phyloP scores from a whole-genome alignment of 164 flowering plant species.

The Pachysandra terminalis region DNA sequence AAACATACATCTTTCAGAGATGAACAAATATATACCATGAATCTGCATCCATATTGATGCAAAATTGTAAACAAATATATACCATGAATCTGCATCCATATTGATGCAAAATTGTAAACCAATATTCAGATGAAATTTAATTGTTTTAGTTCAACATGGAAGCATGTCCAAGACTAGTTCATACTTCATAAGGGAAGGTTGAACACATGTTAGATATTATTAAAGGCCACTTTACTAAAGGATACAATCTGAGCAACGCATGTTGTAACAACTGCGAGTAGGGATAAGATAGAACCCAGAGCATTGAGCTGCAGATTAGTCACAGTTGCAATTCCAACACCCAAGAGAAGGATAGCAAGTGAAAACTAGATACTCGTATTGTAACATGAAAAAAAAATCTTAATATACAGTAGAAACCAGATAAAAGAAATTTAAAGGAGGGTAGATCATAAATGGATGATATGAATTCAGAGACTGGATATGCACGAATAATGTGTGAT shows the following conservation, averaged over 20 bases:
- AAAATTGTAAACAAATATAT: not conserved
- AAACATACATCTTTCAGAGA: not conserved
- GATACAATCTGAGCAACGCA: constrained; percentile 92
- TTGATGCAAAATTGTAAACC: not conserved
- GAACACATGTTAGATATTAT: not conserved
- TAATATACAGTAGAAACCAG: not conserved
- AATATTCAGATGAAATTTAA: not conserved
- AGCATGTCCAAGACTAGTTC: not conserved
- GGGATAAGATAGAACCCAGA: constrained; percentile 78
- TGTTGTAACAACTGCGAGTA: constrained; percentile 86
- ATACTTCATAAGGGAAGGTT: not conserved
- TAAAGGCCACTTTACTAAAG: not conserved
- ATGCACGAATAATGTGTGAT: too few species aligned
- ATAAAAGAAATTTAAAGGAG: not conserved
- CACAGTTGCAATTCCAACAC: constrained; percentile 95
- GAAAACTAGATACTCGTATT: constrained; percentile 74
- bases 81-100: not conserved
- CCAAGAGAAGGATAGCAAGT: constrained; percentile 62
- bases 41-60: not conserved
- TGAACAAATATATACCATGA: not conserved
- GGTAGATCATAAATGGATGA: not conserved
- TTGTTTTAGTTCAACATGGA: not conserved
- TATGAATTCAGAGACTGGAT: not conserved
- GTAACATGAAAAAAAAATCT: constrained; percentile 25
- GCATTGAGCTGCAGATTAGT: constrained; percentile 94